Conservation (phyloP, 2,329 filamentous ascomycete genomes). For the Penicillium aurantiogriseum region DNA sequence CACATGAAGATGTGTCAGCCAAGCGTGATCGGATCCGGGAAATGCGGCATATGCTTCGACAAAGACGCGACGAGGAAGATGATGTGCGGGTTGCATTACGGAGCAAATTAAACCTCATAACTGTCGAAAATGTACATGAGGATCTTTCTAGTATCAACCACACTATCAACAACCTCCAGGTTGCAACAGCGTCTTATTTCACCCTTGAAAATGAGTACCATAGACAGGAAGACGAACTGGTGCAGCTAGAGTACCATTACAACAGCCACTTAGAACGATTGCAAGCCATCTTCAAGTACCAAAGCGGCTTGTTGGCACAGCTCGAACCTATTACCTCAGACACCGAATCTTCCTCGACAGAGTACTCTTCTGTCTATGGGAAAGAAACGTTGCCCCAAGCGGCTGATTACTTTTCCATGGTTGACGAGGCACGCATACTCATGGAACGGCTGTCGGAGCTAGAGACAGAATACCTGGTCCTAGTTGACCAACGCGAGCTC, state of each 20-base stretch:
- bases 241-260: background rate
- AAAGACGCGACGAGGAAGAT: background rate
- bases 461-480: background rate
- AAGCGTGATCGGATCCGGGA: background rate
- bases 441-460: background rate
- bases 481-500: background rate
- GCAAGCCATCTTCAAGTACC: background rate
- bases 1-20: background rate
- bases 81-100: background rate
- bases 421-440: background rate
- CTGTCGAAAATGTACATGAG: background rate
- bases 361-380: background rate
- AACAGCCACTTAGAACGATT: background rate
- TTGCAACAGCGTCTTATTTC: background rate
- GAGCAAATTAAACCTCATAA: background rate
- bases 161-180: background rate
- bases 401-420: background rate
- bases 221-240: background rate
- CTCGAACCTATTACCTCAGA: background rate
- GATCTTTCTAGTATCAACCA: background rate
- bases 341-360: background rate
- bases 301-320: background rate
- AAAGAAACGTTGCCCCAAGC: background rate
- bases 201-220: background rate
- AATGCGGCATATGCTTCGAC: background rate